Evolutionary conservation across 208 protist genomes (phyloP).

Genomic region (Trypanosoma conorhini): DNA sequence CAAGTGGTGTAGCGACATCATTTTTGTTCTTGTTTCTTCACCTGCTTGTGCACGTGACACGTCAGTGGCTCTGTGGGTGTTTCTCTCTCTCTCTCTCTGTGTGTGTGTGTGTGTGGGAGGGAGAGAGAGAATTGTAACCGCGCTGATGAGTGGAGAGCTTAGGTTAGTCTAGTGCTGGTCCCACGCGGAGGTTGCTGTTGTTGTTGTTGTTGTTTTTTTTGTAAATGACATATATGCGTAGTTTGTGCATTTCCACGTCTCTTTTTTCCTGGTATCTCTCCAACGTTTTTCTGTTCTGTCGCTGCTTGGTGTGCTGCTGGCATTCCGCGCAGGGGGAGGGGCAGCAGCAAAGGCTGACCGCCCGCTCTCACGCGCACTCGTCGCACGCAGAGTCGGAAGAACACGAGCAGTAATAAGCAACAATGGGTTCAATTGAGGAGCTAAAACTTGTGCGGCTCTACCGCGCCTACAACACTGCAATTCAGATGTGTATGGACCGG

Average conservation of each 20-base stretch:
- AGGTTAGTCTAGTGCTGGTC: neutral
- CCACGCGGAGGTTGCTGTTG: neutral
- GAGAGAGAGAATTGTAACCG: no score
- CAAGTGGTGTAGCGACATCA: constrained; percentile 85
- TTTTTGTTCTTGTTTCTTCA: neutral
- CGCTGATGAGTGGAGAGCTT: neutral
- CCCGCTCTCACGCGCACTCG: neutral
- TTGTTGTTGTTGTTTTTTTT: no score
- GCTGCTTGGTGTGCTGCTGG: neutral
- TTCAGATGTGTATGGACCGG: constrained; percentile 77
- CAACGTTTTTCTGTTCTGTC: neutral
- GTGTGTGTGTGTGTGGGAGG: no score
- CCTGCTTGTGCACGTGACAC: neutral
- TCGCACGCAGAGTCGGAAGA: neutral
- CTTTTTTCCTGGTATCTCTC: constrained; percentile 6
- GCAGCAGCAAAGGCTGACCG: neutral
- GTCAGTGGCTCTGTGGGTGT: neutral
- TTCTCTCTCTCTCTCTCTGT: neutral
- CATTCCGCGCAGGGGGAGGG: neutral
- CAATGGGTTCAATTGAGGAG: constrained; percentile 76
- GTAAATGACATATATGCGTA: neutral
- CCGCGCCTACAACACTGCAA: constrained; percentile 77
- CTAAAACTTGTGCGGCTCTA: constrained; percentile 74
- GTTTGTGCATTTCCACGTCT: neutral
- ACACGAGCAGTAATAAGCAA: neutral